These are phyloP conservation scores for Solanum piurae DNA, from an alignment of 257 asterid genomes.

Conservation along the genomic window DNA sequence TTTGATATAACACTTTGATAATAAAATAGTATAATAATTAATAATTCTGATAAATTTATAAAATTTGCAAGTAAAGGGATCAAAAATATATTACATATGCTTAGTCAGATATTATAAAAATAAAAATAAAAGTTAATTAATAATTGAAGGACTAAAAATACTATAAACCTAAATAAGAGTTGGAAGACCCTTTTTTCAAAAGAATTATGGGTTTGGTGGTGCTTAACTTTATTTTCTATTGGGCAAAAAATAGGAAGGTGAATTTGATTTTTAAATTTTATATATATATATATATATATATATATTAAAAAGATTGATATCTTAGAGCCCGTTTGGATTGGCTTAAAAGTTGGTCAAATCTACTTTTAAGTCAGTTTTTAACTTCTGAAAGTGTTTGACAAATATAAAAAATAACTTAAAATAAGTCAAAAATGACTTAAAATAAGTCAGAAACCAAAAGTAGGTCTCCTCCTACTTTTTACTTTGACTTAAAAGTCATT, in stretches of 20 bases:
- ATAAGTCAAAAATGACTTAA: no score
- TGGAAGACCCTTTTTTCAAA: background rate
- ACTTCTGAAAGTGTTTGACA: no score
- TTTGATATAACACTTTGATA: background rate
- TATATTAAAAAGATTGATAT: background rate
- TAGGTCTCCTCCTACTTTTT: no score
- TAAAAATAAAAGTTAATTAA: background rate
- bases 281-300: background rate
- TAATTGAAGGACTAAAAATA: background rate
- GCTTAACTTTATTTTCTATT: background rate
- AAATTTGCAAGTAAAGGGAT: background rate
- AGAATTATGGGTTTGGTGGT: background rate
- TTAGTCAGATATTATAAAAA: background rate
- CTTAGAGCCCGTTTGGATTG: no score
- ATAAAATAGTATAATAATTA: background rate
- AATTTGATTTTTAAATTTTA: background rate
- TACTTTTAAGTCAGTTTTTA: no score
- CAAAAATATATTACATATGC: background rate
- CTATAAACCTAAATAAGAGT: background rate
- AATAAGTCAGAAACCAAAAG: no score
- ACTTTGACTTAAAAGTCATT: no score
- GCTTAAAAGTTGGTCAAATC: no score
- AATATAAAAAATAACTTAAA: no score
- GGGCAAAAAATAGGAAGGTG: background rate
- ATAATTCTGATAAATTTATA: background rate